These are phyloP conservation scores for Ogataea glucozyma DNA, from an alignment of 805 yeast species.

Conservation along the genomic window DNA sequence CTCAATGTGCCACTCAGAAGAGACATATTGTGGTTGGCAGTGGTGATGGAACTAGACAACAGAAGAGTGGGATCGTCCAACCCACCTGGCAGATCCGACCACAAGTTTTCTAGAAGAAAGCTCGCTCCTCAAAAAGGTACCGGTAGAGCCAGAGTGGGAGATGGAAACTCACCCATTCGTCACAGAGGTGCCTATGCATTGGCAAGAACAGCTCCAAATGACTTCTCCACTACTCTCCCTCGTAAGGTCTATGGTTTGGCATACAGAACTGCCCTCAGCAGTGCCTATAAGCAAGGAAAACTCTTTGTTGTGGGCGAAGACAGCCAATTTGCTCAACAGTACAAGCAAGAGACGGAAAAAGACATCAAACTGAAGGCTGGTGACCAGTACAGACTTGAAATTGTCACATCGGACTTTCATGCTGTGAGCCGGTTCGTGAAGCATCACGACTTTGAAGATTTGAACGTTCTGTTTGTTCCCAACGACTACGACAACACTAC, in stretches of 20 bases:
- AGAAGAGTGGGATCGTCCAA: conserved; percentile 87
- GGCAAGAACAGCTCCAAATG: conserved; percentile 89
- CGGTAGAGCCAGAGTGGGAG: conserved; percentile 96
- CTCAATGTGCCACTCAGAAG: conserved; percentile 79
- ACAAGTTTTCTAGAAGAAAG: conserved; percentile 81
- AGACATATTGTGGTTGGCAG: conserved; percentile 93
- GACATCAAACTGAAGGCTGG: conserved; percentile 19
- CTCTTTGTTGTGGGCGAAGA: conserved; percentile 67
- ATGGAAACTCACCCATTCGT: conserved; percentile 90
- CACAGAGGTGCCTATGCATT: conserved; percentile 87
- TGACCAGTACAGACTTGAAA: conserved; percentile 33
- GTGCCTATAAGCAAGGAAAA: conserved; percentile 73
- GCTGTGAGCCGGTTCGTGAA: conserved; percentile 41
- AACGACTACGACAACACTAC: conserved; percentile 43
- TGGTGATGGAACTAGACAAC: conserved; percentile 85
- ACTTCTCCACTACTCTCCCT: conserved; percentile 79
- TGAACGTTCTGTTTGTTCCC: conserved; percentile 68
- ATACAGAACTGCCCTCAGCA: conserved; percentile 77
- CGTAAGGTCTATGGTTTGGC: conserved; percentile 72
- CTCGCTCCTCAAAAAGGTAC: conserved; percentile 88
- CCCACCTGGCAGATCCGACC: conserved; percentile 84
- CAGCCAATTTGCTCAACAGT: conserved; percentile 15
- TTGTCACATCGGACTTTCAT: conserved; percentile 32
- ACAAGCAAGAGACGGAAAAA: conserved; percentile 6
- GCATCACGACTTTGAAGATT: conserved; percentile 48